Evolutionary conservation across 2,329 filamentous ascomycete genomes (phyloP), one percentile per base, ranked within the genome.

Genomic region (Diatrype stigma): DNA sequence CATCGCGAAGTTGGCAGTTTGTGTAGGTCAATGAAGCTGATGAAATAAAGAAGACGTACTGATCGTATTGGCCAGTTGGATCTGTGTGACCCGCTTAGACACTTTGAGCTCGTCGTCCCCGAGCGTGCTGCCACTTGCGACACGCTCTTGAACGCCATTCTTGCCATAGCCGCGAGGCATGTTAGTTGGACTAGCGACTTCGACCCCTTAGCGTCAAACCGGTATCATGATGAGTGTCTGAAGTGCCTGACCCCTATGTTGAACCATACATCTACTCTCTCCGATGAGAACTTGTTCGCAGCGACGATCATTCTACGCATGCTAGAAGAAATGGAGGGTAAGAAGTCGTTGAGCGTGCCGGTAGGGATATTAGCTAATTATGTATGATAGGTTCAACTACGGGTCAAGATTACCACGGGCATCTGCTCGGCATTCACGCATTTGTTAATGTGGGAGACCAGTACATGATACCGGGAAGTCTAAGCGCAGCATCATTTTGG

Each of bases 401-500:
- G 0, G 74, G 74, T 3, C 67, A 71, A 10, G 72, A 77, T 51
- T 69, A 68, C 28, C 75, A 81, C 47, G 72, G 76, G 51, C 73
- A 77, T 49, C 63, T 76, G 1, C 64, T 73, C 0, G 74, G 73
- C 1, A 75, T 78, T 42, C 71, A 76, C 44, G 70, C 71, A 0
- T 77, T 77, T 46, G 74, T 76, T 44, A 73, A 74, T 16, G 69
- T 69, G 28, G 68, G 69, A 10, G 65, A 69, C 46, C 66, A 67
- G 46, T 64, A 71, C 59, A 61, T 76, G 64, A 68, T 57, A 45
- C 77, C 62, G 45, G 69, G 64, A 49, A 61, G 70, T 42, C 61
- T 79, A 3, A 73, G 75, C 35, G 77, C 79, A 3, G 79, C 79
- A 0, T 76, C 78, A 1, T 84, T 80, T 67, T 84, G 67, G 76